Base-by-base conservation (phyloP, 179 eudicot species). In the Silene coronaria region DNA sequence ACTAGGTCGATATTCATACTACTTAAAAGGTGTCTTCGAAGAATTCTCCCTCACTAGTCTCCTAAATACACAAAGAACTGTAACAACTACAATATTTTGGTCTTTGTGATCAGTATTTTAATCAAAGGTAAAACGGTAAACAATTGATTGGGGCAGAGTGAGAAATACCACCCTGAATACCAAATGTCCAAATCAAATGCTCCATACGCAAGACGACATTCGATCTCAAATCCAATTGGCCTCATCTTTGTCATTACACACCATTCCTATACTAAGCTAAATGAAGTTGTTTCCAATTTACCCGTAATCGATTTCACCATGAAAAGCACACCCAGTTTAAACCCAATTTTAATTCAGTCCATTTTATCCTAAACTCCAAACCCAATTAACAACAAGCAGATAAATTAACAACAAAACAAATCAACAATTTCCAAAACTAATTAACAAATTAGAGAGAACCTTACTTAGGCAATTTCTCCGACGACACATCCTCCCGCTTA, bases 401-500 rank as follows among this genome's bases (percentile, higher is more conserved):
- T 6, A 12, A 61, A 63, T 22, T 26, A 23, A 26, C 24, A 11
- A 16, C 4, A 62, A 24, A 26, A 2, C 68, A 21, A 53, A 71
- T 53, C 16, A 55, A 60, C 22, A 73, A 0, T 1, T 32, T 34
- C 53, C 53, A 17, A 73, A 58, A 14, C 21, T 1, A 34, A 34
- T 16, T 16, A 61, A 3, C 53, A 10, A 62, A 60, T 42, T 46
- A 62, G 28, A 34, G 58, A 38, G 26, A 78, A 80, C 79, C 90
- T 82, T 57, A 91, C 98, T 86, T 87, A 53, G 93, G 87, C 71
- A 71, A 73, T 79, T 88, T 86, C 30, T 84, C 90, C 36, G 78
- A 64, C 53, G 91, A 66, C 72, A 70, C 78, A 28, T 78, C 87
- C 75, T 86, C 87, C 4, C 83, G 89, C 77, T 86, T 85, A 86